Evolutionary conservation across 2,329 filamentous ascomycete genomes (phyloP), one percentile per base, ranked within the genome.

Genomic region (Nemania abortiva): DNA sequence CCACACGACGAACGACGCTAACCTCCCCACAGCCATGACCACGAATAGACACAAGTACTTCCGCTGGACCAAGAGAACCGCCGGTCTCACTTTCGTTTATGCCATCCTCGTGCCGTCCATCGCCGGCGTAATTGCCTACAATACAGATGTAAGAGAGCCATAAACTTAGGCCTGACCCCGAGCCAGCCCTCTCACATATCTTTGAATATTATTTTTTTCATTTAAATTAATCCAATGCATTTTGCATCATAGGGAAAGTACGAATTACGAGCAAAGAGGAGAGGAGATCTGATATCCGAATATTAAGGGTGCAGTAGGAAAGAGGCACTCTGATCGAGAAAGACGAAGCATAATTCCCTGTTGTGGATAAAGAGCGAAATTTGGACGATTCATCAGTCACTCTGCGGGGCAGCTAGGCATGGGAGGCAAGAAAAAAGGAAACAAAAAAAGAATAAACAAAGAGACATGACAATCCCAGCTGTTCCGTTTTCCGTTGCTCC

Each of bases 31-130:
- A 97, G 95, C 92, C 81, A 92, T 98, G 90, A 89, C 88, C 78
- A 85, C 88, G 78, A 94, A 93, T 85, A 92, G 96, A 74, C 91
- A 95, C 88, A 94, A 94, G 84, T 97, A 93, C 88, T 99, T 98
- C 88, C 89, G 94, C 82, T 98, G 94, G 93, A 98, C 92, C 42
- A 88, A 90, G 61, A 88, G 92, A 77, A 97, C 94, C 54, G 94
- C 93, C 34, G 90, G 89, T 84, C 82, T 98, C 77, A 90, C 91
- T 4, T 89, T 98, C 79, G 85, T 91, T 72, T 98, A 95, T 82
- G 87, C 92, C 67, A 84, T 90, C 39, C 84, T 91, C 63, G 88
- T 98, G 52, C 96, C 96, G 7, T 81, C 84, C 49, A 84, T 92
- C 66, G 76, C 97, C 74, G 90, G 90, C 55, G 90, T 90, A 78